Conservation (phyloP, 2,329 filamentous ascomycete genomes). For the Beauveria asiatica region DNA sequence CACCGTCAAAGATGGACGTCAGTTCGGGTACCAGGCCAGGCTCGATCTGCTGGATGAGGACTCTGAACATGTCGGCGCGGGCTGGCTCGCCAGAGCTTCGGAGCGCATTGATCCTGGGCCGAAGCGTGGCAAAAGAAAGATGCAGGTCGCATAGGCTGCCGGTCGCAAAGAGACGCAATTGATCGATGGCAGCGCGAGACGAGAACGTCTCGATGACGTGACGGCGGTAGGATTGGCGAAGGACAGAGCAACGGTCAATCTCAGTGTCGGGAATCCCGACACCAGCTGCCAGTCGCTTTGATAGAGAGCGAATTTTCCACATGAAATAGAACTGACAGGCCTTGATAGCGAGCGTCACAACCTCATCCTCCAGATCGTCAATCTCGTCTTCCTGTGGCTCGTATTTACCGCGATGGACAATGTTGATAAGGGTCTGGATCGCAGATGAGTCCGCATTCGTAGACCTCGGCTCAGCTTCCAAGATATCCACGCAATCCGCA, state of each 20-base stretch:
- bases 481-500: slow-evolving; percentile 63
- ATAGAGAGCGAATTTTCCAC: slow-evolving; percentile 70
- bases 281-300: slow-evolving; percentile 45
- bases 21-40: slow-evolving; percentile 57
- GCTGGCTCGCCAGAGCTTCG: slow-evolving; percentile 19
- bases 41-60: slow-evolving; percentile 60
- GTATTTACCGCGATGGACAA: slow-evolving; percentile 66
- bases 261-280: slow-evolving; percentile 47
- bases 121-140: slow-evolving; percentile 67
- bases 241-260: slow-evolving; percentile 49
- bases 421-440: slow-evolving; percentile 62
- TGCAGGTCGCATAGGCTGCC: slow-evolving; percentile 75
- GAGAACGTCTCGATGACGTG: slow-evolving; percentile 62
- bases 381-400: slow-evolving; percentile 60
- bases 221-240: slow-evolving; percentile 49
- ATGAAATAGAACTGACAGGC: slow-evolving; percentile 83
- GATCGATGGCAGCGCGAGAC: slow-evolving; percentile 62
- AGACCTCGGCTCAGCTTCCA: slow-evolving; percentile 55
- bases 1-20: slow-evolving; percentile 65
- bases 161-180: slow-evolving; percentile 66
- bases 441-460: slow-evolving; percentile 40
- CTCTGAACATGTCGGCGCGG: slow-evolving; percentile 24
- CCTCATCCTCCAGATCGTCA: slow-evolving; percentile 69
- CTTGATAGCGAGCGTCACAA: slow-evolving; percentile 68
- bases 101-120: slow-evolving; percentile 40